Evolutionary conservation across 148 eudicot genomes (phyloP).

Genomic region (Chenopodium berlandieri): DNA sequence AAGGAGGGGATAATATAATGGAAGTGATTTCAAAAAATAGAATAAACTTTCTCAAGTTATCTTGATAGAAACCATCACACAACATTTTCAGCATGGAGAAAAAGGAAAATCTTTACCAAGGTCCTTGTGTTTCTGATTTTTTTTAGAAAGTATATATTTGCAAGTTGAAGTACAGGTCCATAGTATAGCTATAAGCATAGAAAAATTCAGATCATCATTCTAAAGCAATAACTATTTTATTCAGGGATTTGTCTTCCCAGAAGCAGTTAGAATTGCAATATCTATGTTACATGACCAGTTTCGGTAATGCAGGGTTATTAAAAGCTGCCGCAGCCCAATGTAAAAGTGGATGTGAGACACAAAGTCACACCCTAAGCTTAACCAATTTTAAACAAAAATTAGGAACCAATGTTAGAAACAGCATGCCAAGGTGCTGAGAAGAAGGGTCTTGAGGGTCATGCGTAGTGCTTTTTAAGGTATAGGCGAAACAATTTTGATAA

Average conservation of each 20-base stretch:
- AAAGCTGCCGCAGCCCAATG: not conserved
- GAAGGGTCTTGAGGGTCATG: too few species aligned
- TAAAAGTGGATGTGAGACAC: too few species aligned
- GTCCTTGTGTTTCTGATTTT: not conserved
- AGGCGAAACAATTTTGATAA: too few species aligned
- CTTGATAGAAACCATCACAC: not conserved
- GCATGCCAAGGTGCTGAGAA: too few species aligned
- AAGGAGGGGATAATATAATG: not conserved
- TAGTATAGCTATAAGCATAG: too few species aligned
- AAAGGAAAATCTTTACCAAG: not conserved
- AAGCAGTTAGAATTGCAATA: not conserved
- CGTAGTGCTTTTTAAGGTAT: too few species aligned
- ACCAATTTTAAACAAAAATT: too few species aligned
- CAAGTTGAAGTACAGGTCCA: not conserved
- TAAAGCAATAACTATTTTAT: not conserved
- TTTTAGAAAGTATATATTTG: not conserved
- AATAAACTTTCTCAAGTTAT: not conserved
- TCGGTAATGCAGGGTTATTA: not conserved
- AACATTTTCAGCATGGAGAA: not conserved
- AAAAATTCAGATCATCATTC: not conserved
- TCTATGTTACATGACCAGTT: not conserved
- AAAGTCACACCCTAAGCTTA: too few species aligned
- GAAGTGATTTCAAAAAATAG: not conserved
- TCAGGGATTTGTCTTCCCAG: not conserved
- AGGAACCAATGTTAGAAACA: too few species aligned